A percentile compares a stretch with the other conserved stretches of the same genome.
Conservation (phyloP, 2,329 filamentous ascomycete species). For the Chalaropsis ovoidea region DNA sequence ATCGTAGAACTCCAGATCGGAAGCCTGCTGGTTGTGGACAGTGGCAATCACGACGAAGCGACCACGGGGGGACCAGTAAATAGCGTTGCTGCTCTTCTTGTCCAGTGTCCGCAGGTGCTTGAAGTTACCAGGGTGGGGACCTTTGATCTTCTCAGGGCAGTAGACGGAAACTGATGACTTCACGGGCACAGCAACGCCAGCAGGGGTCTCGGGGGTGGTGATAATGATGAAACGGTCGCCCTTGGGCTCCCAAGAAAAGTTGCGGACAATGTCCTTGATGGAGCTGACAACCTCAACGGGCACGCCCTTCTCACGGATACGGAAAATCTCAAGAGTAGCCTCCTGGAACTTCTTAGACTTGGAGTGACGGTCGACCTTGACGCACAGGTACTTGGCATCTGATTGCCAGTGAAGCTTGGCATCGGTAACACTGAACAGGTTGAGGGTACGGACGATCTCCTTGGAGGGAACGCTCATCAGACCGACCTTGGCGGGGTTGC, state of each 20-base stretch:
- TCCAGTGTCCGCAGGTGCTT: conserved; percentile 90
- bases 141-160: conserved; percentile 91
- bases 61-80: conserved; percentile 96
- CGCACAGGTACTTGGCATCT: conserved; percentile 83
- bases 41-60: conserved; percentile 92
- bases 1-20: conserved; percentile 95
- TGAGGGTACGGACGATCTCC: conserved; percentile 84
- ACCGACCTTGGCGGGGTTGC: conserved; percentile 93
- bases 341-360: conserved; percentile 98
- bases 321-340: conserved; percentile 97
- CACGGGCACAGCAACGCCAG: conserved; percentile 69
- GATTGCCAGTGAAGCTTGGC: conserved; percentile 99
- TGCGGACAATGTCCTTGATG: conserved; percentile 97
- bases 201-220: conserved; percentile 75
- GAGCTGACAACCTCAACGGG: conserved; percentile 96
- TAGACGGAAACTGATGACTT: conserved; percentile 96
- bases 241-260: conserved; percentile 99
- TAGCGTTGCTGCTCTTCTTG: conserved; percentile 99
- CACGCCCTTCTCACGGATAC: conserved; percentile 91
- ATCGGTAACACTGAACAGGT: conserved; percentile 95
- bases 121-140: conserved; percentile 73
- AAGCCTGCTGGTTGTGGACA: conserved; percentile 83
- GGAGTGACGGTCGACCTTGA: conserved; percentile 97
- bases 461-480: conserved; percentile 95
- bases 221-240: conserved; percentile 96